Conservation (phyloP, 2,329 filamentous ascomycete genomes). For the Sphaerulina vaccinii region DNA sequence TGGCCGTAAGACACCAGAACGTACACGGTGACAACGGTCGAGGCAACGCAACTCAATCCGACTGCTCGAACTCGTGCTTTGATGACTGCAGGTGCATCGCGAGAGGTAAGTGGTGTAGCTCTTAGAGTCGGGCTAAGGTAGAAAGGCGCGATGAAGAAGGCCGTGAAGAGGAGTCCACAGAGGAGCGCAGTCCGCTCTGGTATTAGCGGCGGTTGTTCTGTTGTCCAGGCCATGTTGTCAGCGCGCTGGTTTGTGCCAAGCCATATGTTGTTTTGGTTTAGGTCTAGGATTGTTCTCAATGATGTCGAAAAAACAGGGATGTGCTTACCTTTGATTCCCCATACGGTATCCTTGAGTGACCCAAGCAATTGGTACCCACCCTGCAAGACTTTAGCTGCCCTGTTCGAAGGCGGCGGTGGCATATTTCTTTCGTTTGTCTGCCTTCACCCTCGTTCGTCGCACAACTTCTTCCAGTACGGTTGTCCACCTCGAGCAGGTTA, state of each 20-base stretch:
- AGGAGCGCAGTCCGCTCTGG: constrained; percentile 33
- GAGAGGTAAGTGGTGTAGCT: constrained; percentile 72
- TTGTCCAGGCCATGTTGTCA: constrained; percentile 10
- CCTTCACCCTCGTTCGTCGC: no score
- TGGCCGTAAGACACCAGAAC: constrained; percentile 60
- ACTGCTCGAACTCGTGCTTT: constrained; percentile 80
- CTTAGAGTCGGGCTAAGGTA: constrained; percentile 79
- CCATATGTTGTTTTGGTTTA: neutral
- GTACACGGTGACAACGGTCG: constrained; percentile 65
- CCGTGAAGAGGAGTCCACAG: constrained; percentile 66
- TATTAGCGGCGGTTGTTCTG: constrained; percentile 25
- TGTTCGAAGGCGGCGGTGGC: constrained; percentile 17
- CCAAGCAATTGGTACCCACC: constrained; percentile 17
- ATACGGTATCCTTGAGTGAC: constrained; percentile 18
- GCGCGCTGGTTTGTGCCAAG: constrained; percentile 3
- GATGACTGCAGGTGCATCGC: constrained; percentile 88
- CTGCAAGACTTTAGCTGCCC: constrained; percentile 13
- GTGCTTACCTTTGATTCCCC: constrained; percentile 17
- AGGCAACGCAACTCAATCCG: constrained; percentile 68
- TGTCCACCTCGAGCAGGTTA: no score
- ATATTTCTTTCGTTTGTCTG: neutral
- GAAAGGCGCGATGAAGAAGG: constrained; percentile 86
- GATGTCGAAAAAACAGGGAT: neutral
- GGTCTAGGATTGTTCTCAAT: constrained; percentile 11
- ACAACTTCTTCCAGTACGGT: no score